Evolutionary conservation across 768 basidiomycete species (phyloP), one percentile per base, ranked within the genome.

Genomic region (Nevesoporus exiguus): DNA sequence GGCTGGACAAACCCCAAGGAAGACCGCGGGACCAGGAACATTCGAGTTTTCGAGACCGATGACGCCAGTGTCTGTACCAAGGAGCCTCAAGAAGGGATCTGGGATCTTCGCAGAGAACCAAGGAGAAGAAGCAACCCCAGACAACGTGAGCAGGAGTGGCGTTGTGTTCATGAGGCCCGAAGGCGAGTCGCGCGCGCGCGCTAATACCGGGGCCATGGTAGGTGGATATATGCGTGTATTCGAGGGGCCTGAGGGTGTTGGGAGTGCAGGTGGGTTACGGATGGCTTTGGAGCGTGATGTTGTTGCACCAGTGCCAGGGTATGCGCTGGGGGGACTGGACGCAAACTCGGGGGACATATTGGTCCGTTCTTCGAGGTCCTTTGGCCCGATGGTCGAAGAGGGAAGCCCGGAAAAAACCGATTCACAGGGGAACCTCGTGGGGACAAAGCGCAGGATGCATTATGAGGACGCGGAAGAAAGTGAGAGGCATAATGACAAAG

Each of bases 161-260:
- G 34, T 25, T 22, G 3, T 43, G 30, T 48, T 58, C 25, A 51
- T 54, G 52, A 44, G 30, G 21, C 33, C 52, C 15, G 57, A 51
- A 14, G 55, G 47, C 0, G 58, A 56, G 21, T 27, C 27, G n/a
- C 55, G 47, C 13, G 22, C 41, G 21, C 45, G 36, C 21, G 7
- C 24, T 3, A 37, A 41, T 30, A n/a, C 36, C 39, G 57, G 54
- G 6, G 21, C 45, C 6, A 51, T 55, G 24, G 24, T 52, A 25
- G 44, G 54, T 54, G 66, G 59, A 8, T 67, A 67, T 68, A 67
- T 68, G 67, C 66, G 59, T 49, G 27, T 17, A 19, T 47, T 56
- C 22, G 61, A 55, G 27, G 49, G 42, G 30, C 29, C 56, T 27
- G 58, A 45, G 15, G 27, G 40, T 22, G 30, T 47, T 8, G 49